Percentiles rank a stretch among this genome's conserved stretches.
These are phyloP conservation scores for Litsea cubeba DNA, from an alignment of 164 flowering plant genomes.

Conservation along the genomic window DNA sequence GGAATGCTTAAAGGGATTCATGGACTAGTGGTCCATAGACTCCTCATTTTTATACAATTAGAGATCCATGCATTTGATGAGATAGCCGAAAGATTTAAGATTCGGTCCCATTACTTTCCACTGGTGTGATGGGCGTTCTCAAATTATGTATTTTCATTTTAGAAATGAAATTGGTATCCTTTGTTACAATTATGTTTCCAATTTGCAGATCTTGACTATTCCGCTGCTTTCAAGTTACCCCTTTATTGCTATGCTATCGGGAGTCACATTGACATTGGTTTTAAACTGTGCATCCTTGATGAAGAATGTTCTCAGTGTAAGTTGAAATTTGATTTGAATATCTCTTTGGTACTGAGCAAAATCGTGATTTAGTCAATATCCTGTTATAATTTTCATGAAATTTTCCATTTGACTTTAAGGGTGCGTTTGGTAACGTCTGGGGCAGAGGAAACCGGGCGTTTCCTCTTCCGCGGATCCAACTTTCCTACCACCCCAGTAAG, in stretches of 20 bases:
- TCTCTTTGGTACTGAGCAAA: background rate
- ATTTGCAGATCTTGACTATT: constrained; percentile 40
- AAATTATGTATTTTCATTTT: background rate
- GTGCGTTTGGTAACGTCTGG: too few species aligned
- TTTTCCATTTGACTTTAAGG: background rate
- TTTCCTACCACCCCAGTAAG: too few species aligned
- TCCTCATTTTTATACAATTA: background rate
- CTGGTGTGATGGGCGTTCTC: background rate
- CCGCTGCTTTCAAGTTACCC: constrained; percentile 60
- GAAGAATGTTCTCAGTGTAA: constrained; percentile 60
- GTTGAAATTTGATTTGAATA: constrained; percentile 13
- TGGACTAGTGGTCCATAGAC: background rate
- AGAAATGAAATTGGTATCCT: background rate
- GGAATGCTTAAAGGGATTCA: background rate
- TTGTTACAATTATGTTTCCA: background rate
- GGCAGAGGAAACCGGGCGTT: too few species aligned
- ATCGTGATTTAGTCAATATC: background rate
- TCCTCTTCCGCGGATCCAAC: too few species aligned
- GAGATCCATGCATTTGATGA: background rate
- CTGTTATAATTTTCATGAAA: too few species aligned
- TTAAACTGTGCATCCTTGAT: constrained; percentile 50
- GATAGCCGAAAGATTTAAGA: background rate
- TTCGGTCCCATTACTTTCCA: background rate
- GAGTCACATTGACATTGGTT: constrained; percentile 34
- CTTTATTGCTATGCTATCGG: constrained; percentile 49